Evolutionary conservation across 2,329 filamentous ascomycete species (phyloP).

Genomic region (Capronia americana): DNA sequence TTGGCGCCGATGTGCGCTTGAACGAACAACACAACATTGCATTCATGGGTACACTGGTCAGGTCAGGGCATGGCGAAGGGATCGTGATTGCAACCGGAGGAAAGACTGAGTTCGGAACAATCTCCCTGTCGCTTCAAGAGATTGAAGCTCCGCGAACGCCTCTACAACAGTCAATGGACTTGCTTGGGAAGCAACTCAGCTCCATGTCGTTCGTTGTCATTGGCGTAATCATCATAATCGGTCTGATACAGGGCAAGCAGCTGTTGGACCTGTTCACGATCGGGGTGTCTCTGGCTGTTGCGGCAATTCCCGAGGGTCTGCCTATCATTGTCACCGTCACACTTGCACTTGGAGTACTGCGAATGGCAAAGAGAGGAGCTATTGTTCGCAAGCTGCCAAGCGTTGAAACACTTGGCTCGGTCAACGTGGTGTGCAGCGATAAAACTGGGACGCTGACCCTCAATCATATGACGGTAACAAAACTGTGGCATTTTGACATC

Average conservation of each 20-base stretch:
- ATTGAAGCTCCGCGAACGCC: conserved; percentile 96
- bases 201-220: conserved; percentile 97
- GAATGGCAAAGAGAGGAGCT: conserved; percentile 93
- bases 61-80: conserved; percentile 92
- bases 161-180: conserved; percentile 94
- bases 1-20: conserved; percentile 69
- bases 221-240: conserved; percentile 87
- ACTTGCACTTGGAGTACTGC: conserved; percentile 87
- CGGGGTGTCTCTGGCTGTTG: conserved; percentile 93
- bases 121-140: conserved; percentile 89
- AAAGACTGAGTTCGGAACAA: conserved; percentile 93
- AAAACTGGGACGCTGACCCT: conserved; percentile 96
- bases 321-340: conserved; percentile 99
- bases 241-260: conserved; percentile 85
- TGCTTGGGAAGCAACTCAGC: conserved; percentile 93
- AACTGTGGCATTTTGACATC: conserved; percentile 91
- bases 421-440: conserved; percentile 99
- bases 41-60: conserved; percentile 96
- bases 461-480: conserved; percentile 97
- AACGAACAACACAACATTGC: conserved; percentile 88
- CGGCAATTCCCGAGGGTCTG: conserved; percentile 94
- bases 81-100: conserved; percentile 97
- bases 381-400: conserved; percentile 96
- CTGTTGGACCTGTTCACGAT: conserved; percentile 96
- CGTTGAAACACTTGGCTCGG: conserved; percentile 96